Base-by-base conservation (phyloP, 1,284 basidiomycete species). In the Moesziomyces aphidis region DNA sequence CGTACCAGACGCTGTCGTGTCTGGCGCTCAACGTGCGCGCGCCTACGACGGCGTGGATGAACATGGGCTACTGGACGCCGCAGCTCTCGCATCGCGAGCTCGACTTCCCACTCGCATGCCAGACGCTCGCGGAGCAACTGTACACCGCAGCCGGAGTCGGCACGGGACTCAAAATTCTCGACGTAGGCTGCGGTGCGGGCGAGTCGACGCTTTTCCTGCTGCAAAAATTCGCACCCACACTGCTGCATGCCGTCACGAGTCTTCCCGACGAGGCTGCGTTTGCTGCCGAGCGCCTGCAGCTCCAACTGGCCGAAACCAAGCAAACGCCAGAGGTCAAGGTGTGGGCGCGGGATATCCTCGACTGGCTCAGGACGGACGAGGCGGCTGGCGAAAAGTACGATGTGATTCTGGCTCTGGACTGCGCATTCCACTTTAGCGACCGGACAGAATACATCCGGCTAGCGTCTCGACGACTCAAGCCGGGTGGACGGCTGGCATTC, bases 141-240 rank as follows among this genome's bases (percentile, higher is more conserved):
- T 76, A 80, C 45, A 39, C 56, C 1, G 75, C 74, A 9, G 73
- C 73, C 1, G 58, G 52, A 1, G 44, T 81, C 13, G 55, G 56
- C n/a, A 34, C 26, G 8, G 63, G 60, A 4, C 57, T 66, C 28
- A 69, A 58, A 1, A 60, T 84, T 23, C 58, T 83, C 42, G 83
- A 84, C 52, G 78, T 84, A 3, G 83, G 83, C 15, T 78, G 79
- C 50, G 83, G 81, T 1, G 70, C 66, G 22, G 83, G 83, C 39
- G 79, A 84, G 34, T 83, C 82, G 23, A 66, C 81, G 13, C 74
- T 82, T 19, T 55, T 80, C 17, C 62, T 83, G 44, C 36, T 55
- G 15, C 42, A 55, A 13, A 46, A 56, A 34, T 71, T 39, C 23
- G 24, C 42, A 11, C 80, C 82, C 3, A 24, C 17, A 9, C 52